Evolutionary conservation across 192 early-diverging fungal genomes (phyloP).

Genomic region (Podila epigama): DNA sequence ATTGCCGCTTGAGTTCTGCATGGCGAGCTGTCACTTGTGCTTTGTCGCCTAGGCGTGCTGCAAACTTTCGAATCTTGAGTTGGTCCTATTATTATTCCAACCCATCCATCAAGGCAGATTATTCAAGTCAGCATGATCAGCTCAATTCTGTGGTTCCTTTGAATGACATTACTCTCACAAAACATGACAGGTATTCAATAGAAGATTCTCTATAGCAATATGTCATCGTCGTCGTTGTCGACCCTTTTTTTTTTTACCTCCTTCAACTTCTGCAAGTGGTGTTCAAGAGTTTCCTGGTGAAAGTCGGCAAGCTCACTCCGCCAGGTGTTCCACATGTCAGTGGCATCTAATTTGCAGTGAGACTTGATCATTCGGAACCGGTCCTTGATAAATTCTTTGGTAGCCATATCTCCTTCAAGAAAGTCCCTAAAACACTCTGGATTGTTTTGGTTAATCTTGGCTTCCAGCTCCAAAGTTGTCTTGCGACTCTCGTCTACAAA

Average conservation of each 20-base stretch:
- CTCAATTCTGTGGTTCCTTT: too few relatives aligned
- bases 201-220: background rate
- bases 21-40: constrained; percentile 12
- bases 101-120: too few relatives aligned
- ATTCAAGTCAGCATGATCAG: too few relatives aligned
- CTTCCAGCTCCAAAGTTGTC: constrained; percentile 13
- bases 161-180: too few relatives aligned
- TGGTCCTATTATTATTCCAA: constrained; percentile 19
- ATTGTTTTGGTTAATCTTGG: constrained; percentile 19
- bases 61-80: constrained; percentile 1
- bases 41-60: constrained; percentile 8
- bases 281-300: constrained; percentile 24
- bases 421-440: constrained; percentile 36
- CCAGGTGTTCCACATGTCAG: constrained; percentile 11
- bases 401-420: constrained; percentile 21
- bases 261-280: constrained; percentile 21
- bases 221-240: too few relatives aligned
- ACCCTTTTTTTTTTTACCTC: constrained; percentile 1
- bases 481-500: constrained; percentile 30
- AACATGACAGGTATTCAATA: background rate
- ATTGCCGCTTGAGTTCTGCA: constrained; percentile 11
- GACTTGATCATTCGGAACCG: constrained; percentile 37
- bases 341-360: constrained; percentile 20
- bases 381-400: constrained; percentile 45
- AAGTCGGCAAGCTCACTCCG: constrained; percentile 9